Percentiles rank a stretch among this genome's conserved stretches.
Evolutionary conservation across 495 filamentous ascomycete genomes (phyloP).

Genomic region (Lophiotrema nucula): DNA sequence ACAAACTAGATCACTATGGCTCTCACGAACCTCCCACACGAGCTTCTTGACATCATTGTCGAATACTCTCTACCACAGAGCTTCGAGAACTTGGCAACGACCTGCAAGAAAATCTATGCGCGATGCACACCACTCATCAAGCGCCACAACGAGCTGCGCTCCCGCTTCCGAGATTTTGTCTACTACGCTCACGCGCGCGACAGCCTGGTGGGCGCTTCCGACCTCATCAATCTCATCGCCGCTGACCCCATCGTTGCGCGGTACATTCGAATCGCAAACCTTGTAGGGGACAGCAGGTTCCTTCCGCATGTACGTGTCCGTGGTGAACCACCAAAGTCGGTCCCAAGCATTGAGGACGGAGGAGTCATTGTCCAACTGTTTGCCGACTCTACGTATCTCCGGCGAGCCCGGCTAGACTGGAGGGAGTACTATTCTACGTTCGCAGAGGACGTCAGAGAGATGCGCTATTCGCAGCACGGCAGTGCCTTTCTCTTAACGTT

Average conservation of each 20-base stretch:
- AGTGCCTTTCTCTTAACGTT: too few relatives aligned
- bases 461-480: too few relatives aligned
- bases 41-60: constrained; percentile 39
- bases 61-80: constrained; percentile 41
- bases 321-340: constrained; percentile 29
- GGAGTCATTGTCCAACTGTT: too few relatives aligned
- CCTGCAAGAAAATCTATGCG: constrained; percentile 39
- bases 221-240: constrained; percentile 39
- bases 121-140: constrained; percentile 38
- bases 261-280: constrained; percentile 40
- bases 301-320: constrained; percentile 12
- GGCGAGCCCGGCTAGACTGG: too few relatives aligned
- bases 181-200: constrained; percentile 33
- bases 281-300: constrained; percentile 36
- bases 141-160: constrained; percentile 41
- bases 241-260: constrained; percentile 41
- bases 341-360: too few relatives aligned
- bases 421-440: too few relatives aligned
- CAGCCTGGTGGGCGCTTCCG: constrained; percentile 31
- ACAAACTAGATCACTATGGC: constrained; percentile 22
- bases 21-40: constrained; percentile 33
- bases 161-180: constrained; percentile 39
- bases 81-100: constrained; percentile 45
- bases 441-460: too few relatives aligned
- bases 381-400: too few relatives aligned